phyloP scores from a whole-genome alignment of 495 filamentous ascomycete genomes.

The Penicillium mononematosum region DNA sequence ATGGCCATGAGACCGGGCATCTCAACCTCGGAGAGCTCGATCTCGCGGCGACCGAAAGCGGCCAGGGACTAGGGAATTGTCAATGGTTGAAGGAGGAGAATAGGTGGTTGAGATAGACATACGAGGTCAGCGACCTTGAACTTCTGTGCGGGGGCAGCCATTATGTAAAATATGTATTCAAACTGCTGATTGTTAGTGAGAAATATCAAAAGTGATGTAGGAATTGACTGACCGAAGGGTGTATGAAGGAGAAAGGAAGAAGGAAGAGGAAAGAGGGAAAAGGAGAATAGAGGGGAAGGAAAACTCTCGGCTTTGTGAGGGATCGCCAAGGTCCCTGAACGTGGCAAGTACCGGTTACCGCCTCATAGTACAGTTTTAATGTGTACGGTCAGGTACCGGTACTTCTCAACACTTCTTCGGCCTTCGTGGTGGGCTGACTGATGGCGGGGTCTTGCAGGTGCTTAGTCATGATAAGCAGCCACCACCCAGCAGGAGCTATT shows the following conservation, averaged over 20 bases:
- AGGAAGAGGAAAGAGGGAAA: slow-evolving; percentile 21
- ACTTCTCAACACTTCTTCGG: slow-evolving; percentile 3
- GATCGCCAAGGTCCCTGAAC: slow-evolving; percentile 7
- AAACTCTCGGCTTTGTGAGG: slow-evolving; percentile 20
- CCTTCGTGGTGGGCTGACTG: slow-evolving; percentile 14
- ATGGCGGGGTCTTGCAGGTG: slow-evolving; percentile 15
- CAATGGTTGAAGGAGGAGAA: slow-evolving; percentile 18
- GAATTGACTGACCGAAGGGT: slow-evolving; percentile 7
- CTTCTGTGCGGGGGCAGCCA: slow-evolving; percentile 79
- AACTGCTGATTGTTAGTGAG: slow-evolving; percentile 16
- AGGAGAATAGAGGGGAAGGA: slow-evolving; percentile 23
- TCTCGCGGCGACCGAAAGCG: slow-evolving; percentile 98
- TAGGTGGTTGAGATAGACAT: slow-evolving; percentile 30
- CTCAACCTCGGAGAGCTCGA: slow-evolving; percentile 97
- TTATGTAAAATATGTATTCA: slow-evolving; percentile 26
- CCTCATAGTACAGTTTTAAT: neutral
- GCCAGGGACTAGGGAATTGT: slow-evolving; percentile 65
- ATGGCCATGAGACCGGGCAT: slow-evolving; percentile 98
- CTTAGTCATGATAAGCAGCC: slow-evolving; percentile 11
- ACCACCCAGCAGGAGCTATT: neutral
- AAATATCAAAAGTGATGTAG: neutral
- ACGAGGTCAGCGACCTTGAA: slow-evolving; percentile 98
- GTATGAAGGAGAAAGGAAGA: slow-evolving; percentile 14
- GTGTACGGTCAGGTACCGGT: slow-evolving; percentile 14
- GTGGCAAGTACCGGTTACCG: slow-evolving; percentile 7